Evolutionary conservation across 352 stramenopile species (phyloP).

Genomic region (Elongisporangium anandrum): DNA sequence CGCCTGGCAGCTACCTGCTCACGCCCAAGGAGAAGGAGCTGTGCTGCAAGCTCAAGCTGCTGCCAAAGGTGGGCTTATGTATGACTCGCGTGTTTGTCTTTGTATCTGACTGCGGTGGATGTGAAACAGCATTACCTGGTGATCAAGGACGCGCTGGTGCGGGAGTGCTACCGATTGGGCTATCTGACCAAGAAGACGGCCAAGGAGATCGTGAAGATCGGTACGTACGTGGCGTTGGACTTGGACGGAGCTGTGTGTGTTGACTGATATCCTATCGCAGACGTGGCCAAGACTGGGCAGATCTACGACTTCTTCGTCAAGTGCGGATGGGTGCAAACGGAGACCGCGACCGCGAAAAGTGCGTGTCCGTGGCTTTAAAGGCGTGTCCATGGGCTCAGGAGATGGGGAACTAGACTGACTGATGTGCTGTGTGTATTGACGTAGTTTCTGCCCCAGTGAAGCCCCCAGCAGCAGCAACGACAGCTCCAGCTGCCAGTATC

Average conservation of each 20-base stretch:
- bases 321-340: conserved; percentile 80
- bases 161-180: conserved; percentile 76
- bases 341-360: conserved; percentile 51
- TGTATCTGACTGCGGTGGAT: conserved; percentile 6
- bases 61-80: conserved; percentile 65
- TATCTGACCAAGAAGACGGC: conserved; percentile 73
- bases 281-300: conserved; percentile 80
- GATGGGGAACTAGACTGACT: too few species aligned
- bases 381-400: neutral
- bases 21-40: conserved; percentile 89
- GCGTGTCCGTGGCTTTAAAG: too few species aligned
- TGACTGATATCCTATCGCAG: conserved; percentile 33
- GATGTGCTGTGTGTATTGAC: neutral
- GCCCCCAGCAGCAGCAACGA: neutral
- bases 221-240: conserved; percentile 37
- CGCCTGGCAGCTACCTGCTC: conserved; percentile 84
- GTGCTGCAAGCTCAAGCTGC: conserved; percentile 86
- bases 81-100: neutral
- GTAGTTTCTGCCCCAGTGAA: neutral
- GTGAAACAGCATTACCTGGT: conserved; percentile 87
- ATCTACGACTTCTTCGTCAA: conserved; percentile 91
- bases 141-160: conserved; percentile 94
- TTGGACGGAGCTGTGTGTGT: neutral
- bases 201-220: conserved; percentile 90
- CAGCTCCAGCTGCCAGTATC: neutral